Evolutionary conservation across 768 basidiomycete genomes (phyloP).

Genomic region (Termitomyces sp.): DNA sequence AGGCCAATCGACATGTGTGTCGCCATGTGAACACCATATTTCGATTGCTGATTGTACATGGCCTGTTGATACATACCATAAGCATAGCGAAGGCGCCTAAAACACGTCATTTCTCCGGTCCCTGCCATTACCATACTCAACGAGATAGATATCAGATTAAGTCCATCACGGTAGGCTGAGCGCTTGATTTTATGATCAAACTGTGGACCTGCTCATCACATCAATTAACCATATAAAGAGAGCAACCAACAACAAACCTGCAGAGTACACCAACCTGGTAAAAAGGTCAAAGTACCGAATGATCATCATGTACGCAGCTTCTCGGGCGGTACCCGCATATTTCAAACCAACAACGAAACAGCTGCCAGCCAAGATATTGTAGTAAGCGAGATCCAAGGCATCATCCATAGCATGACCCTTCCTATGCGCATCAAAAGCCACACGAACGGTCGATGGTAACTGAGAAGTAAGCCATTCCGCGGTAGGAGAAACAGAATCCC

Average conservation of each 20-base stretch:
- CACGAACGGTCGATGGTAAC: conserved; percentile 62
- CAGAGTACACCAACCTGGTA: conserved; percentile 62
- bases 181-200: conserved; percentile 90
- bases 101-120: conserved; percentile 87
- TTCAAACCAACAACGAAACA: conserved; percentile 92
- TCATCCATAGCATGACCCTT: conserved; percentile 54
- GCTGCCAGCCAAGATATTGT: conserved; percentile 85
- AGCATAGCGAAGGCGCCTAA: conserved; percentile 81
- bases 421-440: conserved; percentile 50
- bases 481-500: conserved; percentile 70
- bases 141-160: conserved; percentile 83
- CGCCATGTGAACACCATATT: conserved; percentile 87
- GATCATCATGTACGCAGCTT: conserved; percentile 82
- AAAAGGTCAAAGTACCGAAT: conserved; percentile 80
- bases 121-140: conserved; percentile 96
- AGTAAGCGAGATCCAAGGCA: conserved; percentile 83
- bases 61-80: conserved; percentile 79
- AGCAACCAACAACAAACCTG: conserved; percentile 42
- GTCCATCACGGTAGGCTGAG: conserved; percentile 78
- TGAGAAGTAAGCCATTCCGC: conserved; percentile 69
- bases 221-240: conserved; percentile 1
- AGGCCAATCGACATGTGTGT: conserved; percentile 89
- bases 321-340: conserved; percentile 89
- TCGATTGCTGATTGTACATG: conserved; percentile 58
- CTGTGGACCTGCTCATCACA: conserved; percentile 47